Evolutionary conservation across 208 protist genomes (phyloP), one percentile per base, ranked within the genome.

Genomic region (Zelonia costaricensis): DNA sequence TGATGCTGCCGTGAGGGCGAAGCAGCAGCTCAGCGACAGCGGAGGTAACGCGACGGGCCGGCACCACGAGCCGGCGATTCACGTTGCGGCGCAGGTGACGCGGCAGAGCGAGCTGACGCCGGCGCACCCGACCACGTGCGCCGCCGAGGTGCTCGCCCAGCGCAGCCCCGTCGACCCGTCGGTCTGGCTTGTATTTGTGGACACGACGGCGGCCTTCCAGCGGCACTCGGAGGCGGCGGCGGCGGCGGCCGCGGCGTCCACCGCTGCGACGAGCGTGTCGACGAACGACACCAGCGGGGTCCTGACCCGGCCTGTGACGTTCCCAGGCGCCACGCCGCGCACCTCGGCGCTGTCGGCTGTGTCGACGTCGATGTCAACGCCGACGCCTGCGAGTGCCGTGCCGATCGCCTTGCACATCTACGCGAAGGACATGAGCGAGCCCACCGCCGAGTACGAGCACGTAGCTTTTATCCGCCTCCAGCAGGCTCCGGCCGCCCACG

Each of bases 141-240:
- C 68, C 4, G 58, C 63, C 13, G 67, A 84, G 67, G 55, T 94
- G n/a, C 62, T 94, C 10, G 55, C 84, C 5, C 85, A 94, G 66
- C 80, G 73, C 39, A 89, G 82, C 47, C 58, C 58, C 22, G 53
- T 56, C 15, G 70, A 91, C 43, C 47, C 72, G n/a, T 62, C 71
- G 28, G 76, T 88, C 25, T 76, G 84, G 52, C 67, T 92, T 15
- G 69, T 94, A 9, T 48, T 94, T 22, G 62, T 91, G 20, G 77
- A 91, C 72, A 51, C 77, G 4, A 58, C 49, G 0, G 64, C 72
- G 35, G 78, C 55, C 30, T 71, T 62, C 44, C 77, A 87, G 40
- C 49, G 86, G n/a, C 86, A 80, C 61, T 74, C 84, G 43, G 8
- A 35, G 40, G 60, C 18, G 2, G 46, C 15, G 10, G 9, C 28